A percentile compares a stretch with the other conserved stretches of the same genome.
Evolutionary conservation across 176 grass and related monocot genomes (phyloP).

Genomic region (Elymus sibiricus): DNA sequence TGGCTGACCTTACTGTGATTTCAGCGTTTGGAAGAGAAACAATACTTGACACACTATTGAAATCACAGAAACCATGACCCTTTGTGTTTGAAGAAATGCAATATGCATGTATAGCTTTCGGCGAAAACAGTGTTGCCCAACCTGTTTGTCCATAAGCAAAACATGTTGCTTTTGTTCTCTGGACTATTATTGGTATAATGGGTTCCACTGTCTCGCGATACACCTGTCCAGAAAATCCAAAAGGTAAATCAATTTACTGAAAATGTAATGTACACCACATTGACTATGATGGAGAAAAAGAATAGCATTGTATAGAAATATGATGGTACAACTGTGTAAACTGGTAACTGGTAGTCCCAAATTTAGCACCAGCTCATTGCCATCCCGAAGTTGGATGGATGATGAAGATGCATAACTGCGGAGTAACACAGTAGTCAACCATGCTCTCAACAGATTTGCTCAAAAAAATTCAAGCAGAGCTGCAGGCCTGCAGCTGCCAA

Average conservation of each 20-base stretch:
- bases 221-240: slow-evolving; percentile 59
- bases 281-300: background rate
- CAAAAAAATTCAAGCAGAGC: background rate
- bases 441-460: slow-evolving; percentile 15
- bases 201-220: slow-evolving; percentile 89
- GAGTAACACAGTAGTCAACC: background rate
- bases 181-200: slow-evolving; percentile 94
- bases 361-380: slow-evolving; percentile 1
- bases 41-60: background rate
- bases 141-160: slow-evolving; percentile 99
- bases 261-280: slow-evolving; percentile 2
- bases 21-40: background rate
- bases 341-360: background rate
- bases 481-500: background rate
- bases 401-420: background rate
- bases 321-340: slow-evolving; percentile 5
- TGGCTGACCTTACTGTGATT: too few species aligned
- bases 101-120: slow-evolving; percentile 5
- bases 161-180: slow-evolving; percentile 96
- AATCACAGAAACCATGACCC: background rate
- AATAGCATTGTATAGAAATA: slow-evolving; percentile 1
- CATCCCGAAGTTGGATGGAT: background rate
- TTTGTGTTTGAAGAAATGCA: background rate
- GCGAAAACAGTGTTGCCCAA: slow-evolving; percentile 28
- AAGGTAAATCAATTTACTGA: slow-evolving; percentile 13